These are phyloP conservation scores for Wickerhamiella sergipiensis DNA, from an alignment of 805 yeast species.

Conservation along the genomic window DNA sequence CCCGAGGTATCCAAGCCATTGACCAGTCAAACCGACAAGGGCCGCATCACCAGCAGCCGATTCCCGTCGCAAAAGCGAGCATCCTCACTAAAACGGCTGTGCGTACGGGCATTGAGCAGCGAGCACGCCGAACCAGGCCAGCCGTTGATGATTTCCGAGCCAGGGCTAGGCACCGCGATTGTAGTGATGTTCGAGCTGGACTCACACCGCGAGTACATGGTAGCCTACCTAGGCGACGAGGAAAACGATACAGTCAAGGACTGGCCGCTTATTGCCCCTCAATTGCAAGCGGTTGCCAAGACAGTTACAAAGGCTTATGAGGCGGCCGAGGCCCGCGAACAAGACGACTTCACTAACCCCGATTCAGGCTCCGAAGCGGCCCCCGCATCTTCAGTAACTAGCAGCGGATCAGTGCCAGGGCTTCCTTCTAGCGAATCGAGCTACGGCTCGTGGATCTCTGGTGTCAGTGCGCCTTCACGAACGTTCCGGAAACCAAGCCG, in stretches of 20 bases:
- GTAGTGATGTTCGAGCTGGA: not conserved
- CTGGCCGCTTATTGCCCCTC: not conserved
- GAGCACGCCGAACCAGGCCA: not conserved
- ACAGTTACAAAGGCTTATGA: not conserved
- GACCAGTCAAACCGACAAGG: not conserved
- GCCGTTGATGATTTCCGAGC: not conserved
- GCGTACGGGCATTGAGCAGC: not conserved
- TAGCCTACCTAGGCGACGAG: not conserved
- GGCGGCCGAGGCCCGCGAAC: not conserved
- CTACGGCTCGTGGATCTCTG: not conserved
- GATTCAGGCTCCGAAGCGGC: not conserved
- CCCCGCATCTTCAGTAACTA: not conserved
- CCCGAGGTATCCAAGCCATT: not conserved
- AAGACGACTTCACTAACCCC: not conserved
- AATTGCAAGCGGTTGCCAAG: not conserved
- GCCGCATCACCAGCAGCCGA: not conserved
- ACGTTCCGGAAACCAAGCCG: not conserved
- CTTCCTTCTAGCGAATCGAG: not conserved
- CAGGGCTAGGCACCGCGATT: not conserved
- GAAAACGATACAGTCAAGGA: not conserved
- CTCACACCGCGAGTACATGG: not conserved
- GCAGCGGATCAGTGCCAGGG: not conserved
- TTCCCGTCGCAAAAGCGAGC: not conserved
- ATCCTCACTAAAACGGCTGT: not conserved
- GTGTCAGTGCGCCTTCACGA: not conserved